A percentile compares a stretch with the other conserved stretches of the same genome.
Evolutionary conservation across 2,329 filamentous ascomycete species (phyloP).

Genomic region (Trichoderma cornu-damae): DNA sequence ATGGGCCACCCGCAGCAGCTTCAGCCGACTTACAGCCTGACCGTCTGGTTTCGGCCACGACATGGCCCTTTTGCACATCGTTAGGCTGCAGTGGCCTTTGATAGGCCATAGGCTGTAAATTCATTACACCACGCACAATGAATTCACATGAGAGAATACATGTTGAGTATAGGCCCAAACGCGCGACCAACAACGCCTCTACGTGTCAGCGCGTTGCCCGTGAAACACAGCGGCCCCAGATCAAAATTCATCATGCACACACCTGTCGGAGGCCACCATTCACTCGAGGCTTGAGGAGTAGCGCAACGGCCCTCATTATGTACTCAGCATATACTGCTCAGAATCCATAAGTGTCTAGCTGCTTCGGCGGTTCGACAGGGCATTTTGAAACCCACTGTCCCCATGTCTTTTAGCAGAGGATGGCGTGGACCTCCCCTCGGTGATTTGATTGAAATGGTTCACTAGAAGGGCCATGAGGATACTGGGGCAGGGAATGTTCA

Average conservation of each 20-base stretch:
- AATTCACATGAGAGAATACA: neutral
- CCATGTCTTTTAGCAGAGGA: neutral
- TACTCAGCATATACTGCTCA: neutral
- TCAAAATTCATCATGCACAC: neutral
- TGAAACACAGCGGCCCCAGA: neutral
- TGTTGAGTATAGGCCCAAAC: neutral
- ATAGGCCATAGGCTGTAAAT: neutral
- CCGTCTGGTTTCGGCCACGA: conserved; percentile 6
- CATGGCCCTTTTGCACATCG: neutral
- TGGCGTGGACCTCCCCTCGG: conserved; percentile 22
- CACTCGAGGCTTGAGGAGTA: too few relatives aligned
- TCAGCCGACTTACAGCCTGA: conserved; percentile 3
- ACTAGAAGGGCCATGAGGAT: conserved; percentile 12
- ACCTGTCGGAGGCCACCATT: neutral
- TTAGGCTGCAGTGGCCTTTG: neutral
- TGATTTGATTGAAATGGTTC: conserved; percentile 23
- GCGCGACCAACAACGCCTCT: conserved; percentile 2
- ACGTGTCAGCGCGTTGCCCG: neutral
- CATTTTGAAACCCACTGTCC: too few relatives aligned
- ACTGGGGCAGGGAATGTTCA: neutral
- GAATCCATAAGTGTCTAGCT: neutral
- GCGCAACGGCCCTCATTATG: too few relatives aligned
- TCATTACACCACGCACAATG: neutral
- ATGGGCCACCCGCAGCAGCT: conserved; percentile 3
- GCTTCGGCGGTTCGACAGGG: too few relatives aligned